Percentiles rank a stretch among this genome's conserved stretches.
Evolutionary conservation across 345 rosid genomes (phyloP).

Genomic region (Bruguiera gymnorhiza): DNA sequence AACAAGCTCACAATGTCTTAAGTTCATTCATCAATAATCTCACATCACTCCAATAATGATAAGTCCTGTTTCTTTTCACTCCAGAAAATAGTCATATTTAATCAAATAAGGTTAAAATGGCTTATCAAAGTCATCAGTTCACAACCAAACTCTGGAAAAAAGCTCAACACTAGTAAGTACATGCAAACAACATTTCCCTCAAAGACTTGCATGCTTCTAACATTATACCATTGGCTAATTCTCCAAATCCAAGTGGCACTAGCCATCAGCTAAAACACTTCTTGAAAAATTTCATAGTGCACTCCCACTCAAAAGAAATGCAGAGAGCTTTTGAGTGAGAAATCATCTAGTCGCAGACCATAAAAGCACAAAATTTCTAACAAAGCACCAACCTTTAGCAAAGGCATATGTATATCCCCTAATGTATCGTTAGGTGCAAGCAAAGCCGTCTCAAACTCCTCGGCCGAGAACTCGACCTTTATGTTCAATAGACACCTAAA

Average conservation of each 20-base stretch:
- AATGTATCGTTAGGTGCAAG: conserved; percentile 83
- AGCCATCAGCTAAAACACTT: conserved; percentile 5
- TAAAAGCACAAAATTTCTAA: conserved; percentile 2
- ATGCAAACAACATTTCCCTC: too few species aligned
- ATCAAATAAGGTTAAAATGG: too few species aligned
- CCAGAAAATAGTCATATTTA: too few species aligned
- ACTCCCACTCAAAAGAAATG: conserved; percentile 5
- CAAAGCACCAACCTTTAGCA: conserved; percentile 78
- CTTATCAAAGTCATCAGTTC: too few species aligned
- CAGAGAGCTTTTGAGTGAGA: neutral
- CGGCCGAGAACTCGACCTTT: conserved; percentile 80
- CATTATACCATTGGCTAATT: neutral
- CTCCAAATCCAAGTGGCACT: conserved; percentile 5
- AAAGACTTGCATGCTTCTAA: neutral
- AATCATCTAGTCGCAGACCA: neutral
- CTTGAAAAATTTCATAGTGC: conserved; percentile 1
- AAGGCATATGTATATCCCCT: conserved; percentile 88
- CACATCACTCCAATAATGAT: too few species aligned
- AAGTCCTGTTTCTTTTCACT: too few species aligned
- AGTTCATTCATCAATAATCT: too few species aligned
- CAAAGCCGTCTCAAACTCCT: conserved; percentile 96
- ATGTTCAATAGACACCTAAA: conserved; percentile 83
- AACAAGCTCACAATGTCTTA: too few species aligned
- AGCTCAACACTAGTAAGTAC: too few species aligned
- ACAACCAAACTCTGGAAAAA: too few species aligned